phyloP scores from a whole-genome alignment of 1,284 basidiomycete species.

The Leucoagaricus sp. region DNA sequence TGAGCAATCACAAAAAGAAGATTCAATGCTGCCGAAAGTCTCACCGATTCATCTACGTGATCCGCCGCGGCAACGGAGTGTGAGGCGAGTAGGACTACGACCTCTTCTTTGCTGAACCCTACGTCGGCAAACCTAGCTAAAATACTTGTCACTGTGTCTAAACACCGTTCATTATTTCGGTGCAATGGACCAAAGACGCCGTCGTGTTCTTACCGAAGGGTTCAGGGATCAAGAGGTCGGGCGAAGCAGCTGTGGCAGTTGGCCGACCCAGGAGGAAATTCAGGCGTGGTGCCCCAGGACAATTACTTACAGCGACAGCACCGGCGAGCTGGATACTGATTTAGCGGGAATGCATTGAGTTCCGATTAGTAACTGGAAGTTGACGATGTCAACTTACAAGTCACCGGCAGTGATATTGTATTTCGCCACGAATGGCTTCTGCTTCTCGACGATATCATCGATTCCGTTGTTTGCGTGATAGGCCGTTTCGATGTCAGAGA shows the following conservation, averaged over 20 bases:
- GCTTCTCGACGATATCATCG: conserved; percentile 35
- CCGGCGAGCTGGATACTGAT: conserved; percentile 41
- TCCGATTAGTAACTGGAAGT: background rate
- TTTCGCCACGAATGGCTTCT: conserved; percentile 31
- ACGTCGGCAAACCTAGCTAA: conserved; percentile 41
- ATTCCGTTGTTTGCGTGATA: conserved; percentile 37
- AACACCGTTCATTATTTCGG: no score
- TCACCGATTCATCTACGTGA: conserved; percentile 26
- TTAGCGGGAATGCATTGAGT: background rate
- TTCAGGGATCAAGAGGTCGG: conserved; percentile 39
- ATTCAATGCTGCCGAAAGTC: conserved; percentile 18
- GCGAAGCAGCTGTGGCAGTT: conserved; percentile 32
- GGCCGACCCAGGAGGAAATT: conserved; percentile 40
- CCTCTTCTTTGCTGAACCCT: conserved; percentile 39
- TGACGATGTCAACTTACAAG: conserved; percentile 28
- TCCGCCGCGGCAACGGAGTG: conserved; percentile 41
- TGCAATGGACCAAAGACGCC: no score
- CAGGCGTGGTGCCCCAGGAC: conserved; percentile 42
- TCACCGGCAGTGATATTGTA: conserved; percentile 40
- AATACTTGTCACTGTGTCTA: conserved; percentile 39
- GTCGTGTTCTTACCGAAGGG: conserved; percentile 38
- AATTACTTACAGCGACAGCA: conserved; percentile 41
- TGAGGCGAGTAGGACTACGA: conserved; percentile 43
- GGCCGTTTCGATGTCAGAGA: conserved; percentile 32
- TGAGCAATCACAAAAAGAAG: background rate